Evolutionary conservation across 1,284 basidiomycete species (phyloP), one percentile per base, ranked within the genome.

Genomic region (Rhizoctonia solani): DNA sequence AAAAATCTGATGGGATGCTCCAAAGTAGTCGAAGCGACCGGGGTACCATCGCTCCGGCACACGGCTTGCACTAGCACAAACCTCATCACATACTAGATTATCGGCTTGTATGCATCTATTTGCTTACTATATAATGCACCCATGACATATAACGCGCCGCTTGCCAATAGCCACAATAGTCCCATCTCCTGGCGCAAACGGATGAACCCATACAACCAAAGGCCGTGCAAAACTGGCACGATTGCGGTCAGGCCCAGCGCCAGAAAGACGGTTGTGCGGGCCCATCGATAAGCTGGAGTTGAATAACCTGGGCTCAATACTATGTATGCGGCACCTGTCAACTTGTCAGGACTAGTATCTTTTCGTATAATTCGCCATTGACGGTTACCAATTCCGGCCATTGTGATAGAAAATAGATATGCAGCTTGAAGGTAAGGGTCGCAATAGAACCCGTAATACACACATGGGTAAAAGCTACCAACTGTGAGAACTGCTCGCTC

Each of bases 71-170:
- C 88, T 94, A 76, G 66, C 70, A 63, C 11, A 14, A 46, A 30
- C 71, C 66, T 52, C 54, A 52, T 56, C 32, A 53, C 54, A 27
- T 44, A 72, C n/a, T n/a, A n/a, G n/a, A n/a, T n/a, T n/a, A n/a
- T n/a, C n/a, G n/a, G n/a, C n/a, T n/a, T n/a, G n/a, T n/a, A n/a
- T n/a, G n/a, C n/a, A n/a, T n/a, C n/a, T n/a, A n/a, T n/a, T n/a
- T n/a, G 85, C 90, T 77, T 80, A 93, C 92, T 94, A 94, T 21
- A 93, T 79, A 91, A 76, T 21, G 92, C 92, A 39, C 92, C 92
- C 34, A 75, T 74, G 73, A 94, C 87, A 76, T 94, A 92, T 69
- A 89, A 79, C 29, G 77, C 81, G n/a, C 85, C 90, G 46, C 87
- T 88, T 8, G 81, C 74, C 29, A 90, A 69, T 27, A 93, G 76